Evolutionary conservation across 192 early-diverging fungal species (phyloP), one percentile per base, ranked within the genome.

Genomic region (Backusella macrospora): DNA sequence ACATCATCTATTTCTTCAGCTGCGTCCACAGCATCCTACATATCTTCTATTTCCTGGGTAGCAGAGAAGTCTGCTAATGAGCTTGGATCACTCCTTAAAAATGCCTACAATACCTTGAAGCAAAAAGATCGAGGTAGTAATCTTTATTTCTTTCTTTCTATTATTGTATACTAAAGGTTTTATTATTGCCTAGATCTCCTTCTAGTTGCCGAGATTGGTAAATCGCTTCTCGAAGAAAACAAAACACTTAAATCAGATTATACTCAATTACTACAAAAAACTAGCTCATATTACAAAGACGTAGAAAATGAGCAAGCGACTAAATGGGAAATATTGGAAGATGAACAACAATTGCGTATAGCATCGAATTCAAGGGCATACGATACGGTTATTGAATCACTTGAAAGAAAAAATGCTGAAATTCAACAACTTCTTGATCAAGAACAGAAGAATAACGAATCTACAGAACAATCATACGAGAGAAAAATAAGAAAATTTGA

Each of bases 171-270:
- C 21, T 69, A 42, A 46, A 21, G 12, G 29, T 40, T 49, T 29
- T 10, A 43, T 39, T 12, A 42, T 18, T 69, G 8, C 15, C 26
- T 46, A 83, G 82, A 84, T 73, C 59, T 84, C 23, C 49, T 62
- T 13, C 49, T 84, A 16, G 82, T 80, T 4, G 82, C 82, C 8
- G 82, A 84, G 62, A 74, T 84, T 12, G 82, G 82, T 55, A 78
- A 84, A 70, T 79, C 74, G 34, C 37, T 84, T 12, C 44, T 84
- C 4, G 77, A 81, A 63, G 79, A 81, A 23, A 84, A 84, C 47
- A 76, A 77, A 13, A 52, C 59, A 4, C 62, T 84, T 34, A 76
- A 84, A 55, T 23, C 71, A 21, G 71, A 81, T 70, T 84, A 84
- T 70, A 75, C 81, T 37, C 38, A 49, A 23, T 18, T 81, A 0